Base-by-base conservation (phyloP, 106 monocot genomes). In the Gastrodia elata region DNA sequence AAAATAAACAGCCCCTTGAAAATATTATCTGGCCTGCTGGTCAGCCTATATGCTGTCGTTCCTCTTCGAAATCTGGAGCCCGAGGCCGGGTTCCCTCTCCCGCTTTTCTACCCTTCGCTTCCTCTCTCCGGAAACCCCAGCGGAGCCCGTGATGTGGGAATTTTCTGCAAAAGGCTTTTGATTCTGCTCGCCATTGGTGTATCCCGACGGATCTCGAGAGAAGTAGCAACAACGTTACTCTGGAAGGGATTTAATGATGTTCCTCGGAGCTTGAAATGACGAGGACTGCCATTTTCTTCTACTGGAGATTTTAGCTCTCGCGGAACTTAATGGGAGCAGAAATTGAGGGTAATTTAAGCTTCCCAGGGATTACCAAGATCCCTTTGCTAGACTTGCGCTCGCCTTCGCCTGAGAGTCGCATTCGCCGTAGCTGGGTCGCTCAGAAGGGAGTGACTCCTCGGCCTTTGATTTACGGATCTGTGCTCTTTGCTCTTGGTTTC, bases 401-500 rank as follows among this genome's bases (percentile, higher is more conserved):
- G 46, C 42, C 68, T 10, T 55, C 70, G 28, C 25, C 77, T 10
- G 43, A 52, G 38, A 77, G 71, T 71, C 8, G 70, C 64, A 58
- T 57, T n/a, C 48, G 49, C 24, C 70, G 39, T 39, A 34, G 70
- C 41, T 42, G 70, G 40, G n/a, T 25, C 40, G 37, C 58, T 4
- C 65, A 49, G 68, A 76, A 65, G 26, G 14, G 67, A 37, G 27
- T 39, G 70, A 57, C 82, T 38, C 75, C 91, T 57, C 44, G 80
- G 24, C 70, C 81, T 38, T 69, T 87, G 81, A 41, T 87, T 43
- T 74, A 82, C 24, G 95, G 92, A 5, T 72, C 72, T 52, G 72
- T 80, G 73, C 89, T 96, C 55, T 92, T 96, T 77, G 74, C 80
- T 15, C 77, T 96, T 16, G 92, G 92, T 9, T 77, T 91, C 72